Evolutionary conservation across 2,329 filamentous ascomycete species (phyloP), one percentile per base, ranked within the genome.

Genomic region (Diaporthe capsici): DNA sequence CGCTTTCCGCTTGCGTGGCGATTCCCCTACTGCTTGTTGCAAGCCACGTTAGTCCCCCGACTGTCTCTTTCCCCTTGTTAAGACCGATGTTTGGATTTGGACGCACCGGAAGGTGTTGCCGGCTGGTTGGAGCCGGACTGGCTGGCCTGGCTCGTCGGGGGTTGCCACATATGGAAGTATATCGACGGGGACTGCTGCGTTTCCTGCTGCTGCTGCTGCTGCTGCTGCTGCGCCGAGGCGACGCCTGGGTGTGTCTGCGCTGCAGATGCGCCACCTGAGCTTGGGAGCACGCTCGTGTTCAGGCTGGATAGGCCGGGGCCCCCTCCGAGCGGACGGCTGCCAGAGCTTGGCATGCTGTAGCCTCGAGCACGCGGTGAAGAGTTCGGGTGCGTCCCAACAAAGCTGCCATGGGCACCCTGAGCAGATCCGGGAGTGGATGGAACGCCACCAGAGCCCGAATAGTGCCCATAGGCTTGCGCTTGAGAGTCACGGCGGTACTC

Each of bases 131-230:
- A 88, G 82, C 88, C 86, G 78, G 80, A 77, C 75, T 88, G 85
- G 76, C 90, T 88, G 78, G 88, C 87, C 84, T 94, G 90, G 77
- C 91, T 90, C 31, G 88, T 90, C 20, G 95, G 95, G 61, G 95
- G 95, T 76, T 96, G 94, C 95, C 95, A 98, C 82, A 98, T 95
- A 82, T 98, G 95, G 83, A 98, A 98, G 84, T 95, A 97, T 65
- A 98, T 94, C 31, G 93, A 94, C 0, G 93, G 92, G 55, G 94
- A 94, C 25, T 91, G 89, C 78, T 92, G 88, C 60, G 90, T 85
- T 63, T 92, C 91, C 80, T 92, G 65, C 31, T 67, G 63, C 28
- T 68, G 63, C 28, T 92, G 90, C 80, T 92, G 91, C 75, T 92
- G 91, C 79, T 93, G 90, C 80, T 92, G 91, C 76, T 90, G 88